These are phyloP conservation scores for Spathaspora arborariae DNA, from an alignment of 805 yeast species.

Conservation along the genomic window DNA sequence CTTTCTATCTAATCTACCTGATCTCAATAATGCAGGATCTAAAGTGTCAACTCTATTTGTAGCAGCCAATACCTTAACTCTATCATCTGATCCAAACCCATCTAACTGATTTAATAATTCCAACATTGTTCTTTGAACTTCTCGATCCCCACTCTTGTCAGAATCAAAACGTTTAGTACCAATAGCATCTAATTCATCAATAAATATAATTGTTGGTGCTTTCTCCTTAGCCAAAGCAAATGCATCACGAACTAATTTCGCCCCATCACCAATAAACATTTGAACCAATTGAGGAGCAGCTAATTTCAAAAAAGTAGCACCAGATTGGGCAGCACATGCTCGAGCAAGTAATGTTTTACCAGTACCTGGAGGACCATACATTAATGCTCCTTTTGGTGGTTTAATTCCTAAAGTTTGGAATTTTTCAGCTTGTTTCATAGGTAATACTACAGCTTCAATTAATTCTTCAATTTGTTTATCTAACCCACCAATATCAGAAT, in stretches of 20 bases:
- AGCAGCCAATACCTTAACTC: constrained; percentile 97
- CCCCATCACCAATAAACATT: constrained; percentile 47
- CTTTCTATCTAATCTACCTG: constrained; percentile 96
- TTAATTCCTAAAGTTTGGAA: constrained; percentile 91
- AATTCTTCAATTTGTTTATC: constrained; percentile 98
- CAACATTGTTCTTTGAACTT: constrained; percentile 48
- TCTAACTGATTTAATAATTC: constrained; percentile 56
- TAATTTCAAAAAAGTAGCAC: constrained; percentile 42
- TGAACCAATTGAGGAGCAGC: constrained; percentile 47
- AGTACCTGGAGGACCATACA: constrained; percentile 50
- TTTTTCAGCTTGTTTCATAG: constrained; percentile 97
- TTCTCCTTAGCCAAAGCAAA: constrained; percentile 45
- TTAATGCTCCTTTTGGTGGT: constrained; percentile 45
- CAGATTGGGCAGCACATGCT: constrained; percentile 47
- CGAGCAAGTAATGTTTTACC: constrained; percentile 46
- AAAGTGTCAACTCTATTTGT: constrained; percentile 96
- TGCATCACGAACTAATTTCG: constrained; percentile 43
- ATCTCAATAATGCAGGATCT: constrained; percentile 97
- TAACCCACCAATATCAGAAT: constrained; percentile 95
- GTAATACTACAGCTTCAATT: constrained; percentile 96
- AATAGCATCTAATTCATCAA: constrained; percentile 46
- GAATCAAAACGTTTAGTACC: constrained; percentile 45
- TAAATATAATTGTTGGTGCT: constrained; percentile 44
- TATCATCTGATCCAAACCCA: constrained; percentile 95
- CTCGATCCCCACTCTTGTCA: constrained; percentile 44